phyloP scores from a whole-genome alignment of 768 basidiomycete species.

The Amanita pseudoporphyria region DNA sequence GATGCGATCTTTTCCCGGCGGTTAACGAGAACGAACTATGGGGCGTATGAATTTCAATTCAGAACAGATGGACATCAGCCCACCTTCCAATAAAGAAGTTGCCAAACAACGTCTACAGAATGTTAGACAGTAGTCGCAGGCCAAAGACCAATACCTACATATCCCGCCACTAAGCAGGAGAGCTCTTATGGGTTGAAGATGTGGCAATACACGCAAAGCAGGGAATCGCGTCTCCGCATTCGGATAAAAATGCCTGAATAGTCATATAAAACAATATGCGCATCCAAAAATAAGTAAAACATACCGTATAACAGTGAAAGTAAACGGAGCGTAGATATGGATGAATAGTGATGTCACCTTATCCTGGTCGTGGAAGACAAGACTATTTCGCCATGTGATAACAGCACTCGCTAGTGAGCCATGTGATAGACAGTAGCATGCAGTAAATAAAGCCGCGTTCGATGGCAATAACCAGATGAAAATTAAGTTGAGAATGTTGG shows the following conservation, averaged over 20 bases:
- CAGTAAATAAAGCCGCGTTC: conserved; percentile 72
- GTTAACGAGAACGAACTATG: conserved; percentile 77
- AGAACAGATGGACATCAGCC: conserved; percentile 2
- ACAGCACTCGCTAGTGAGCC: conserved; percentile 90
- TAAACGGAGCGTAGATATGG: conserved; percentile 88
- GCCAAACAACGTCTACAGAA: conserved; percentile 79
- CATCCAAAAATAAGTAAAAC: conserved; percentile 16
- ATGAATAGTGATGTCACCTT: conserved; percentile 95
- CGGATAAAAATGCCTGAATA: conserved; percentile 80
- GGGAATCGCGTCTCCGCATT: conserved; percentile 77
- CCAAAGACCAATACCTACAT: conserved; percentile 43
- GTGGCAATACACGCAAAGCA: conserved; percentile 60
- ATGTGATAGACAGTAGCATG: conserved; percentile 88
- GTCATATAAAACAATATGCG: background rate
- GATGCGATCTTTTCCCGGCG: conserved; percentile 86
- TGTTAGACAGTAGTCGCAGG: conserved; percentile 10
- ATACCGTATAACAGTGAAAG: conserved; percentile 85
- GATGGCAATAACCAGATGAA: conserved; percentile 87
- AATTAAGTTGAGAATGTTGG: conserved; percentile 83
- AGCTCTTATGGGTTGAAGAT: conserved; percentile 61
- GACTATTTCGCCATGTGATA: conserved; percentile 96
- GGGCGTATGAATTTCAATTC: conserved; percentile 7
- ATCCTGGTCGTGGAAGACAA: conserved; percentile 96
- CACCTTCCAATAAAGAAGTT: conserved; percentile 89
- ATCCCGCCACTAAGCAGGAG: conserved; percentile 74